A percentile compares a stretch with the other conserved stretches of the same genome.
Evolutionary conservation across 805 yeast genomes (phyloP).

Genomic region (Yamadazyma olivae): DNA sequence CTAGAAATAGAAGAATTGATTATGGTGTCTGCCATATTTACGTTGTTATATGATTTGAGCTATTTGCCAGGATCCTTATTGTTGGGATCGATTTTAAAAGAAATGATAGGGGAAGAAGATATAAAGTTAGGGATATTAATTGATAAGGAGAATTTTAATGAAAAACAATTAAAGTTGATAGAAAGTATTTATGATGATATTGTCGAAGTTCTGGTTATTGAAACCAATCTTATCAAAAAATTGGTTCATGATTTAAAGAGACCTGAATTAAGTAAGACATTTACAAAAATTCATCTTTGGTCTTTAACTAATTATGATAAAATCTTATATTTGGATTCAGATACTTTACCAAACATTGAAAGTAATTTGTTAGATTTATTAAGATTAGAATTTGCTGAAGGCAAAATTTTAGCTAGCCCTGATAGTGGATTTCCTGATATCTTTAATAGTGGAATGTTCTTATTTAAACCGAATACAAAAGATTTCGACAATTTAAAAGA

Average conservation of each 20-base stretch:
- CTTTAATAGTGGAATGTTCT: constrained; percentile 77
- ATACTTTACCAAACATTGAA: constrained; percentile 45
- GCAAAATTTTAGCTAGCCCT: constrained; percentile 54
- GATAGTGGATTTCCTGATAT: constrained; percentile 93
- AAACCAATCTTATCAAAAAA: constrained; percentile 18
- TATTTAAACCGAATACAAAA: constrained; percentile 48
- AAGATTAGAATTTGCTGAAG: constrained; percentile 18
- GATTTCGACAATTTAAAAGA: constrained; percentile 41
- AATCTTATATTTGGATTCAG: constrained; percentile 63
- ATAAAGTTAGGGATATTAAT: constrained; percentile 30
- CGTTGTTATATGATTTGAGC: constrained; percentile 47
- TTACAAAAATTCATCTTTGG: constrained; percentile 61
- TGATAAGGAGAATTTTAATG: constrained; percentile 24
- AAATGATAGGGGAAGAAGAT: constrained; percentile 12
- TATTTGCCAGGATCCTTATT: constrained; percentile 60
- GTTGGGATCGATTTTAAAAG: constrained; percentile 36
- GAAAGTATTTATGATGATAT: constrained; percentile 25
- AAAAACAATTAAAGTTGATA: constrained; percentile 25
- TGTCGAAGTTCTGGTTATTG: constrained; percentile 23
- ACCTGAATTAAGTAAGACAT: constrained; percentile 51
- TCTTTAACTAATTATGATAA: constrained; percentile 40
- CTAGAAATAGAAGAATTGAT: no score
- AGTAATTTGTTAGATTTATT: constrained; percentile 27
- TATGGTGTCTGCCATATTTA: constrained; percentile 40
- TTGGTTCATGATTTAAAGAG: constrained; percentile 38